Conservation (phyloP, 2,329 filamentous ascomycete genomes). For the Aureobasidium sp. region DNA sequence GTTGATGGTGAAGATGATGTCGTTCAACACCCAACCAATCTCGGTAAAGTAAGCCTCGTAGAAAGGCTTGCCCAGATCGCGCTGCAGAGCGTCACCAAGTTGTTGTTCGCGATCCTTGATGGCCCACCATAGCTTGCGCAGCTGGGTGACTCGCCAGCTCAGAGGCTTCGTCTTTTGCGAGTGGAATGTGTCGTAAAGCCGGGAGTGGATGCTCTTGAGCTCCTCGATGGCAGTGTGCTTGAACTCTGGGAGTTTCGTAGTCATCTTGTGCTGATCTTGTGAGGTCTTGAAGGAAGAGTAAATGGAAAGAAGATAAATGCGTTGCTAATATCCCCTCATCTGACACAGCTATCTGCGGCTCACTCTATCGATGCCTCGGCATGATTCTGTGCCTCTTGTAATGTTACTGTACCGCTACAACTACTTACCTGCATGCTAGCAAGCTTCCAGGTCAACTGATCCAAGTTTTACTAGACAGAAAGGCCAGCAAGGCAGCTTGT, state of each 20-base stretch:
- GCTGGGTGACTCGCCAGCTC: constrained; percentile 74
- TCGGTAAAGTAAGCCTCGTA: constrained; percentile 72
- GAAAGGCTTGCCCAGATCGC: constrained; percentile 69
- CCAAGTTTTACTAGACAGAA: background rate
- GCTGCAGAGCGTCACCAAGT: constrained; percentile 65
- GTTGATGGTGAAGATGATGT: constrained; percentile 70
- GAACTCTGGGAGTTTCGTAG: constrained; percentile 19
- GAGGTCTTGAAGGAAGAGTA: too few species aligned
- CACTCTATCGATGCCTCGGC: background rate
- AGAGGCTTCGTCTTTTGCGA: constrained; percentile 76
- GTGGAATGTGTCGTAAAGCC: constrained; percentile 62
- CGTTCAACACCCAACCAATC: constrained; percentile 70
- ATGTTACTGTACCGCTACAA: background rate
- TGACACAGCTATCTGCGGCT: constrained; percentile 1
- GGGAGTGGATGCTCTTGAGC: constrained; percentile 56
- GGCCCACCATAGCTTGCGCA: constrained; percentile 92
- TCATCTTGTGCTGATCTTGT: background rate
- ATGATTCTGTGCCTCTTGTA: background rate
- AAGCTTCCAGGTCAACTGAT: background rate
- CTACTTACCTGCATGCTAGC: background rate
- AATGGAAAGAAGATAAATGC: too few species aligned
- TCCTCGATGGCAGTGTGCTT: constrained; percentile 55
- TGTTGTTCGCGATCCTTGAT: constrained; percentile 69
- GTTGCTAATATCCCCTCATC: constrained; percentile 10
- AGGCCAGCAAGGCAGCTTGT: background rate